Evolutionary conservation across 2,329 filamentous ascomycete species (phyloP).

Genomic region (Tolypocladium inflatum): DNA sequence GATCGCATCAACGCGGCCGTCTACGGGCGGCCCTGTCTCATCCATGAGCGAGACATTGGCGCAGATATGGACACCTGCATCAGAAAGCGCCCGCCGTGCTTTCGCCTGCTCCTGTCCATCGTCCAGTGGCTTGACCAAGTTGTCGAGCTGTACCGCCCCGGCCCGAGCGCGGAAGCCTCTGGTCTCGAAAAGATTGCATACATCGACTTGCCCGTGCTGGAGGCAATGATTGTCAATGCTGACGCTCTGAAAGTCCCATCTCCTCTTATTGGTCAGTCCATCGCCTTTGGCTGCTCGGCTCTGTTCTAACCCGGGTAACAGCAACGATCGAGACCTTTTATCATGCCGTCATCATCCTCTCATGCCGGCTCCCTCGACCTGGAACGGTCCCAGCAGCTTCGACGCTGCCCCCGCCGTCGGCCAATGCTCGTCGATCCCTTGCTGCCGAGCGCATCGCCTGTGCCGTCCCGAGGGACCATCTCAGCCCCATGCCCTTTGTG

Average conservation of each 20-base stretch:
- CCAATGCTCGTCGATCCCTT: slow-evolving; percentile 47
- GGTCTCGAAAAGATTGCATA: slow-evolving; percentile 33
- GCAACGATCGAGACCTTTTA: slow-evolving; percentile 55
- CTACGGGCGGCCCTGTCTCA: slow-evolving; percentile 49
- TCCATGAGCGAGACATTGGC: slow-evolving; percentile 52
- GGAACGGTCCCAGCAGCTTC: slow-evolving; percentile 27
- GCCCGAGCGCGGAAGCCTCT: slow-evolving; percentile 28
- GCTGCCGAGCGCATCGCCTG: slow-evolving; percentile 48
- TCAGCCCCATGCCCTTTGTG: slow-evolving; percentile 47
- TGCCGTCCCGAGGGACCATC: slow-evolving; percentile 40
- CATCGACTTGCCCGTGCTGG: slow-evolving; percentile 46
- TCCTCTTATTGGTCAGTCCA: slow-evolving; percentile 35
- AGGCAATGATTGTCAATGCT: slow-evolving; percentile 46
- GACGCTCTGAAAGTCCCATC: slow-evolving; percentile 40
- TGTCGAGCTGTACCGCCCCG: slow-evolving; percentile 50
- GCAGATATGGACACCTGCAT: slow-evolving; percentile 42
- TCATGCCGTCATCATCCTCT: slow-evolving; percentile 54
- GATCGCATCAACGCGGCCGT: slow-evolving; percentile 50
- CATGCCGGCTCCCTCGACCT: slow-evolving; percentile 42
- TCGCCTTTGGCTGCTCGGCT: not conserved
- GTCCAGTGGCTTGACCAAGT: slow-evolving; percentile 47
- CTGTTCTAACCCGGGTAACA: slow-evolving; percentile 11
- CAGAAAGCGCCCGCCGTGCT: slow-evolving; percentile 39
- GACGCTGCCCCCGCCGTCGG: slow-evolving; percentile 35
- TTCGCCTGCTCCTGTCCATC: slow-evolving; percentile 46